phyloP scores from a whole-genome alignment of 306 rosid species.

The Alnus rubra region DNA sequence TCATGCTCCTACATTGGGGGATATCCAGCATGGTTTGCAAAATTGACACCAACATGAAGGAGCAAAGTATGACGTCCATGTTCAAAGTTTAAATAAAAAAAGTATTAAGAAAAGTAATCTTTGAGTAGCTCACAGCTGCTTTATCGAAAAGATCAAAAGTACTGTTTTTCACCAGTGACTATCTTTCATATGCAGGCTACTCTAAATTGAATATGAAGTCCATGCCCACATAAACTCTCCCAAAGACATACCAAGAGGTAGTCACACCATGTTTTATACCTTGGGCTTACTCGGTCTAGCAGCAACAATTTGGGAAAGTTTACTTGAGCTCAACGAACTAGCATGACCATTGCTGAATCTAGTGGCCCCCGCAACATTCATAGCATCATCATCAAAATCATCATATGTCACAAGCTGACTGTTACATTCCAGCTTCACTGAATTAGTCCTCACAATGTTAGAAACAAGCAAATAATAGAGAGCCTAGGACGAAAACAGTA shows the following conservation, averaged over 20 bases:
- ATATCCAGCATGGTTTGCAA: not conserved
- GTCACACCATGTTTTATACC: conserved; percentile 40
- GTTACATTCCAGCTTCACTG: conserved; percentile 26
- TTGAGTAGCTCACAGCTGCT: not conserved
- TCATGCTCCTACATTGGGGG: not conserved
- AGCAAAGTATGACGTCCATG: not conserved
- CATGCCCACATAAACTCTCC: not conserved
- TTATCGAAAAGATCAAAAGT: not conserved
- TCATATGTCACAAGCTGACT: conserved; percentile 74
- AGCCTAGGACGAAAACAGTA: conserved; percentile 31
- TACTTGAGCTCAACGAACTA: conserved; percentile 32
- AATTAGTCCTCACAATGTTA: conserved; percentile 33
- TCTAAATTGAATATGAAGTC: conserved; percentile 20
- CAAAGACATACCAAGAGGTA: conserved; percentile 6
- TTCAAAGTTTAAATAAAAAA: not conserved
- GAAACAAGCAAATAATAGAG: conserved; percentile 13
- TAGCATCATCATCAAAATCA: conserved; percentile 77
- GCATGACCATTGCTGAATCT: conserved; percentile 37
- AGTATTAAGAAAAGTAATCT: not conserved
- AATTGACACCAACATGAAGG: not conserved
- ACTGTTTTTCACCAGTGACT: not conserved
- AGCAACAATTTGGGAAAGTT: conserved; percentile 41
- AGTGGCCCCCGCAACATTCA: conserved; percentile 33
- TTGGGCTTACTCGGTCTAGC: conserved; percentile 51
- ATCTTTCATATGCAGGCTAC: not conserved